Percentiles rank a stretch among this genome's conserved stretches.
phyloP scores from a whole-genome alignment of 768 basidiomycete genomes.

The Hygrocybe punicea region DNA sequence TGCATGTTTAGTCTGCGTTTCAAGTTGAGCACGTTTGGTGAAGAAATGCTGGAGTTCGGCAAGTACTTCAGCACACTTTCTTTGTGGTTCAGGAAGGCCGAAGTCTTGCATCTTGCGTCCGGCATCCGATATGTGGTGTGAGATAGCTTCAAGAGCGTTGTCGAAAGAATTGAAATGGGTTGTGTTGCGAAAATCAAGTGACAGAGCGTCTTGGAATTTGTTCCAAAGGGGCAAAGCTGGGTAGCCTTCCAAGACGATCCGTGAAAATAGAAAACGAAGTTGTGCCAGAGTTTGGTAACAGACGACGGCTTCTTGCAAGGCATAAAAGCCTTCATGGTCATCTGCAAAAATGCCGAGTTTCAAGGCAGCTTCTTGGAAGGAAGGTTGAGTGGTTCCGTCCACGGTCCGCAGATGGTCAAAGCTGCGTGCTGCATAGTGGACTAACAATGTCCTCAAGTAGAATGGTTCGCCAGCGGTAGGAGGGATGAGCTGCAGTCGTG shows the following conservation, averaged over 20 bases:
- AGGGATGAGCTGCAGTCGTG: neutral
- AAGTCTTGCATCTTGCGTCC: neutral
- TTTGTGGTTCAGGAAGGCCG: neutral
- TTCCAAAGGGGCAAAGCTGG: slow-evolving; percentile 1
- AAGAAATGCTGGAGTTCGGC: neutral
- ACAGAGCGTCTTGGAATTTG: neutral
- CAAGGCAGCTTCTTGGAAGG: slow-evolving; percentile 4
- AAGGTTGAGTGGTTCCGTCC: neutral
- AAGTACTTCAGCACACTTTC: neutral
- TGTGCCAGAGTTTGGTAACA: neutral
- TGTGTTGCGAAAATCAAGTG: neutral
- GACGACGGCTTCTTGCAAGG: neutral
- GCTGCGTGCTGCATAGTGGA: too few relatives aligned
- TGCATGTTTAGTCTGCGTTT: neutral
- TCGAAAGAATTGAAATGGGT: neutral
- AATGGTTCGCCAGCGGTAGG: neutral
- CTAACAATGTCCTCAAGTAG: too few relatives aligned
- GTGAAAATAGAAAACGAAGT: slow-evolving; percentile 5
- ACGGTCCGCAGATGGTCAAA: too few relatives aligned
- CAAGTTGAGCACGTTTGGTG: neutral
- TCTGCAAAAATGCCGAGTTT: slow-evolving; percentile 1
- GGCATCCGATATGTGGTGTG: neutral
- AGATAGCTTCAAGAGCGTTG: neutral
- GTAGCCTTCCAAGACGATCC: neutral
- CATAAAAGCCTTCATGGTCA: neutral